Evolutionary conservation across 805 yeast species (phyloP).

Genomic region (Lipomyces mesembrius): DNA sequence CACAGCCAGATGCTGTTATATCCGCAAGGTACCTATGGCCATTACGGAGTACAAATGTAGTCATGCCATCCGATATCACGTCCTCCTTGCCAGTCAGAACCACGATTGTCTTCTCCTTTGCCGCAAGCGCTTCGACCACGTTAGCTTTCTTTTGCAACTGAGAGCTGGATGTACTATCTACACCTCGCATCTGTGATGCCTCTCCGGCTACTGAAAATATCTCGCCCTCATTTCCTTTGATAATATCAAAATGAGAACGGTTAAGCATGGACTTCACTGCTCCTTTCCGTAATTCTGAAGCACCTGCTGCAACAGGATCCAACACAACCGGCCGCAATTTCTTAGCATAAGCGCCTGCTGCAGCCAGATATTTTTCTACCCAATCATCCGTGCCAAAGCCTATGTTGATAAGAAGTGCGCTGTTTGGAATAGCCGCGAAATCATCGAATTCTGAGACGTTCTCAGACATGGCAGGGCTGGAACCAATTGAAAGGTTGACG

Average conservation of each 20-base stretch:
- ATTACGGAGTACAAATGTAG: constrained; percentile 52
- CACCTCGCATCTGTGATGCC: constrained; percentile 66
- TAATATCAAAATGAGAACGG: constrained; percentile 60
- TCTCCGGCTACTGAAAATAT: constrained; percentile 63
- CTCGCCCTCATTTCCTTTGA: constrained; percentile 89
- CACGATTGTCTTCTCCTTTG: constrained; percentile 54
- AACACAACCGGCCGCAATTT: constrained; percentile 66
- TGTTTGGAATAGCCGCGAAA: constrained; percentile 59
- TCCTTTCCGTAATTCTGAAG: constrained; percentile 61
- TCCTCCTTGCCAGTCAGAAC: constrained; percentile 72
- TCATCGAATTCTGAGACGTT: constrained; percentile 67
- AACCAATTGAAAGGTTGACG: constrained; percentile 80
- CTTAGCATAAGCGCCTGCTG: constrained; percentile 62
- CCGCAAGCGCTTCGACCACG: constrained; percentile 28
- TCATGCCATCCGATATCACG: constrained; percentile 54
- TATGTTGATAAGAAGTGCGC: constrained; percentile 69
- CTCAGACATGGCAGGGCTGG: constrained; percentile 89
- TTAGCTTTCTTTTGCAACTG: constrained; percentile 52
- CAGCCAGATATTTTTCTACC: constrained; percentile 53
- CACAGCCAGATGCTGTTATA: constrained; percentile 84
- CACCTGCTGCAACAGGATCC: constrained; percentile 95
- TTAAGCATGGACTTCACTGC: constrained; percentile 58
- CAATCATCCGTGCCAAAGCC: constrained; percentile 64
- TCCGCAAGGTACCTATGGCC: constrained; percentile 66
- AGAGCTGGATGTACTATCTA: constrained; percentile 52